These are phyloP conservation scores for Lecanicillium sp. DNA, from an alignment of 2,329 filamentous ascomycete genomes.

Conservation along the genomic window DNA sequence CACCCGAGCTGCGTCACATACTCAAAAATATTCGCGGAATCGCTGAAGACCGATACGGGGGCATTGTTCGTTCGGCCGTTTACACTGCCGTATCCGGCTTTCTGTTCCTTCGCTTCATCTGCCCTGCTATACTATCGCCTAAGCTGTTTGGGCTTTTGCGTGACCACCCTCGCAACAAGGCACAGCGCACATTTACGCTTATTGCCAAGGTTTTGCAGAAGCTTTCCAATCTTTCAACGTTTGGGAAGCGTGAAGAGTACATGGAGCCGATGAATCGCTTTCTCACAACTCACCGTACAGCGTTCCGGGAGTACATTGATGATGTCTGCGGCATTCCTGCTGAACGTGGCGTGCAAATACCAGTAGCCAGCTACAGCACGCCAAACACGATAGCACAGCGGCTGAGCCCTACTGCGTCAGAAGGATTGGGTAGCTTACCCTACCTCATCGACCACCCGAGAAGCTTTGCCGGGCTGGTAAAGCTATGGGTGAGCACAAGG, in stretches of 20 bases:
- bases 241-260: constrained; percentile 94
- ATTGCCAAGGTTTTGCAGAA: constrained; percentile 91
- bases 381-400: constrained; percentile 84
- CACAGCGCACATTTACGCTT: constrained; percentile 81
- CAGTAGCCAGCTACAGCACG: constrained; percentile 83
- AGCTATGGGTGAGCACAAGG: constrained; percentile 62
- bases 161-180: constrained; percentile 75
- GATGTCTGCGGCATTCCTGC: constrained; percentile 74
- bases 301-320: constrained; percentile 84
- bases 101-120: constrained; percentile 89
- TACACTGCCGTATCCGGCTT: constrained; percentile 96
- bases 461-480: constrained; percentile 75
- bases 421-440: constrained; percentile 88
- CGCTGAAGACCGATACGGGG: constrained; percentile 88
- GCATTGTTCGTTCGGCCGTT: constrained; percentile 79
- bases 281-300: constrained; percentile 62
- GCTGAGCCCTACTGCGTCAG: constrained; percentile 68
- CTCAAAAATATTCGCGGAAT: constrained; percentile 88
- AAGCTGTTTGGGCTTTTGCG: constrained; percentile 80
- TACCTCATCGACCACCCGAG: constrained; percentile 86
- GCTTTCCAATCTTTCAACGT: constrained; percentile 81
- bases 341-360: constrained; percentile 53
- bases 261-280: constrained; percentile 99
- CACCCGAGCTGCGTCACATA: constrained; percentile 72
- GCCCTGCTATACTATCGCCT: constrained; percentile 89